phyloP scores from a whole-genome alignment of 768 basidiomycete species.

The Collybia nuda region DNA sequence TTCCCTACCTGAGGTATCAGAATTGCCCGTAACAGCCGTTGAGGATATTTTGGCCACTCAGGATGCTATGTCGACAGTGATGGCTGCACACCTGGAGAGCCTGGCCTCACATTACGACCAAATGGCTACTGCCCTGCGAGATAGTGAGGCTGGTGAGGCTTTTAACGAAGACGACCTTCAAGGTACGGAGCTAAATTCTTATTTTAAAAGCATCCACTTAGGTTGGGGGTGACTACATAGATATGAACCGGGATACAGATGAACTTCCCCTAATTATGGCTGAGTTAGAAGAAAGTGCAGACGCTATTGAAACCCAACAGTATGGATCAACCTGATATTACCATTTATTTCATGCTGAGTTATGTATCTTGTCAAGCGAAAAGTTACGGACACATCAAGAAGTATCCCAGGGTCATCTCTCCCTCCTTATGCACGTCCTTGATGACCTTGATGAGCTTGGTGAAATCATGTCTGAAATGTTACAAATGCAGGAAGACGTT shows the following conservation, averaged over 20 bases:
- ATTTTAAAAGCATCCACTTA: not conserved
- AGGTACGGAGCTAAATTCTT: constrained; percentile 35
- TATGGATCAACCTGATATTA: constrained; percentile 30
- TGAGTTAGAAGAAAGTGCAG: constrained; percentile 63
- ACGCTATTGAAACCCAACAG: constrained; percentile 56
- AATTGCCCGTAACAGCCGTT: constrained; percentile 27
- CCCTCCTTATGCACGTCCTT: constrained; percentile 47
- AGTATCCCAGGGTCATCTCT: constrained; percentile 44
- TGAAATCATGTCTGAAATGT: constrained; percentile 78
- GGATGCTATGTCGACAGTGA: constrained; percentile 55
- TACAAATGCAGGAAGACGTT: constrained; percentile 63
- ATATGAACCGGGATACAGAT: constrained; percentile 79
- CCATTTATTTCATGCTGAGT: constrained; percentile 1
- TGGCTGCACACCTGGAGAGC: constrained; percentile 75
- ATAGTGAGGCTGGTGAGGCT: constrained; percentile 65
- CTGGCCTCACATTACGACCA: constrained; percentile 75
- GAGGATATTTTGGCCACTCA: constrained; percentile 53
- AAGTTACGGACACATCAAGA: constrained; percentile 45
- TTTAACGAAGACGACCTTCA: constrained; percentile 71
- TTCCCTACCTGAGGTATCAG: constrained; percentile 40
- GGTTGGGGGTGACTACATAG: constrained; percentile 33
- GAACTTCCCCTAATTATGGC: constrained; percentile 74
- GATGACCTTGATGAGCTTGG: constrained; percentile 76
- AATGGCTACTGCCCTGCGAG: constrained; percentile 67
- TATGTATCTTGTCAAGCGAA: constrained; percentile 36